A percentile compares a stretch with the other conserved stretches of the same genome.
Conservation (phyloP, 768 basidiomycete genomes). For the Chalciporus chontae region DNA sequence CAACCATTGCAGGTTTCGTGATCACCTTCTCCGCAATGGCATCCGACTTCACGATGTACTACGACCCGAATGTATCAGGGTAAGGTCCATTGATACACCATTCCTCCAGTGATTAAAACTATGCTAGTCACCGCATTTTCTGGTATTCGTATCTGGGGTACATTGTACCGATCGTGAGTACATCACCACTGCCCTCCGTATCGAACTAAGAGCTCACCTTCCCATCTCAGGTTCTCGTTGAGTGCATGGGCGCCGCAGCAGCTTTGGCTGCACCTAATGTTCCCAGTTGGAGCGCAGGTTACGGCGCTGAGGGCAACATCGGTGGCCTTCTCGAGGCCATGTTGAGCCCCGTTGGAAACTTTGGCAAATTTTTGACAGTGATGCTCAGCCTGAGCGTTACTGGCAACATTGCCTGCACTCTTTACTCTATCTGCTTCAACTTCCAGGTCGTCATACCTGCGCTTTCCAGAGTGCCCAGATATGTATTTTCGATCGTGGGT, state of each 20-base stretch:
- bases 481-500: slow-evolving; percentile 63
- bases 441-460: slow-evolving; percentile 67
- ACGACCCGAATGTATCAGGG: slow-evolving; percentile 55
- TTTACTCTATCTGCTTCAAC: slow-evolving; percentile 77
- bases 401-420: slow-evolving; percentile 77
- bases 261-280: slow-evolving; percentile 53
- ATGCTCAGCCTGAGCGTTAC: slow-evolving; percentile 73
- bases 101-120: slow-evolving; percentile 1
- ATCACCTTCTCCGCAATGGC: slow-evolving; percentile 59
- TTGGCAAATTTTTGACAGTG: slow-evolving; percentile 70
- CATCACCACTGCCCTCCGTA: not conserved
- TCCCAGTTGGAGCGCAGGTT: slow-evolving; percentile 54
- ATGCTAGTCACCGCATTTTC: slow-evolving; percentile 55
- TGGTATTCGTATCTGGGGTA: slow-evolving; percentile 64
- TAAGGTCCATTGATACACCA: slow-evolving; percentile 21
- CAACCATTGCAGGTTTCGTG: slow-evolving; percentile 69
- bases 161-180: slow-evolving; percentile 53
- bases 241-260: slow-evolving; percentile 68
- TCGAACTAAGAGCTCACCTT: not conserved
- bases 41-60: slow-evolving; percentile 77
- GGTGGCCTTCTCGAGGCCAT: slow-evolving; percentile 65
- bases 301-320: slow-evolving; percentile 49
- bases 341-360: slow-evolving; percentile 56
- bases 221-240: slow-evolving; percentile 32
- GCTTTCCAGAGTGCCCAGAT: slow-evolving; percentile 59